Evolutionary conservation across 805 yeast species (phyloP), one percentile per base, ranked within the genome.

Genomic region (Ogataea neopini): DNA sequence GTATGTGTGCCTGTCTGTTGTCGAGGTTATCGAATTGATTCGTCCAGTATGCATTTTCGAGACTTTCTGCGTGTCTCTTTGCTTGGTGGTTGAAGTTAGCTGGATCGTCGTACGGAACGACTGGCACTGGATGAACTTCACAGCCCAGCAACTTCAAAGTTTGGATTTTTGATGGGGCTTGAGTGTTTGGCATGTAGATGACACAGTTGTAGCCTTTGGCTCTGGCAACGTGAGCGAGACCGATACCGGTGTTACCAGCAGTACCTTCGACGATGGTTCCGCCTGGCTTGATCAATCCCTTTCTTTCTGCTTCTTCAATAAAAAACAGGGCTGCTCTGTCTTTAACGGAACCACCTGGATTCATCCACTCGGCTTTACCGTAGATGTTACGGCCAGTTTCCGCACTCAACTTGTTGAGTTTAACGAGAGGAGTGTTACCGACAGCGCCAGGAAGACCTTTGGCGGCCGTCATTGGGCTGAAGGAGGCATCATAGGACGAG

Each of bases 241-340:
- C 96, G 56, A 89, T 89, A 14, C 96, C 97, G n/a, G 97, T 89
- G 69, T 89, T 89, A 26, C 97, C 97, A 3, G 97, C 97, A 10
- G 96, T 88, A 6, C 96, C 96, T 67, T 89, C 97, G 14, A 89
- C 91, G 25, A 89, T 80, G 2, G 96, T 89, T 28, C 94, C 96
- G 7, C 95, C 94, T 3, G 89, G 80, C 48, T 70, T 63, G 47
- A 89, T 72, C 46, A 76, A 68, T 2, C 89, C 89, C 50, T 72
- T 73, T 29, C 66, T 62, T 62, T 89, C 96, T 22, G 96, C 96
- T 54, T 88, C 90, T 56, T 84, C 75, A 43, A 89, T 73, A 53
- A 89, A 74, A 60, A 71, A 88, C 30, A 86, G 71, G 0, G 96
- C 96, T 13, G 97, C 96, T 49, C 97, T 76, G 65, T 89, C 97